Evolutionary conservation across 345 rosid species (phyloP).

Genomic region (Passiflora organensis): DNA sequence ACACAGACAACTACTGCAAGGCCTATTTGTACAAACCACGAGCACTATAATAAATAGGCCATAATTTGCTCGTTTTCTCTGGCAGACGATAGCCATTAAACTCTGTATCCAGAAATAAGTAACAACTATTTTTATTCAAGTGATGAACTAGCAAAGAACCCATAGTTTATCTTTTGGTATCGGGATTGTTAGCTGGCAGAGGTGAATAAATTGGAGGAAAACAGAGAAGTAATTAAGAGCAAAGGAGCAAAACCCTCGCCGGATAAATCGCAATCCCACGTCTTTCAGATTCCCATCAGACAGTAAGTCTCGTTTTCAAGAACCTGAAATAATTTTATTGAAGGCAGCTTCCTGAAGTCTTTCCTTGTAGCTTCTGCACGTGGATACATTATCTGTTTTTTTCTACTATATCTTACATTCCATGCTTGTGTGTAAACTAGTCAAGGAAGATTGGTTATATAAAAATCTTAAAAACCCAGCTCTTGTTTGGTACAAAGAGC

Average conservation of each 20-base stretch:
- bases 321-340: conserved; percentile 1
- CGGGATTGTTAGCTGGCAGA: conserved; percentile 54
- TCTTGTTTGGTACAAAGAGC: not conserved
- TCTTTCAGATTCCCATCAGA: conserved; percentile 29
- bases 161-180: conserved; percentile 19
- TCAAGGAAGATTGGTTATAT: conserved; percentile 1
- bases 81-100: not conserved
- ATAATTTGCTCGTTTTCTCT: not conserved
- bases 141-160: conserved; percentile 3
- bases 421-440: conserved; percentile 17
- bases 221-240: conserved; percentile 2
- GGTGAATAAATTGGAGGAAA: conserved; percentile 13
- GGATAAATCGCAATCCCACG: conserved; percentile 39
- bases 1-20: conserved; percentile 2
- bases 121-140: not conserved
- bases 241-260: conserved; percentile 40
- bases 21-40: conserved; percentile 15
- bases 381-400: conserved; percentile 10
- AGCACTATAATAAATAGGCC: not conserved
- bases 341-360: conserved; percentile 23
- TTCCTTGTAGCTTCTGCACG: conserved; percentile 28
- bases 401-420: conserved; percentile 14
- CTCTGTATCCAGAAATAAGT: not conserved
- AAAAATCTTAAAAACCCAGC: conserved; percentile 1
- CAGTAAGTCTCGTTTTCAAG: conserved; percentile 7